A percentile compares a stretch with the other conserved stretches of the same genome.
Evolutionary conservation across 2,329 filamentous ascomycete species (phyloP).

Genomic region (Ascomycota sp.): DNA sequence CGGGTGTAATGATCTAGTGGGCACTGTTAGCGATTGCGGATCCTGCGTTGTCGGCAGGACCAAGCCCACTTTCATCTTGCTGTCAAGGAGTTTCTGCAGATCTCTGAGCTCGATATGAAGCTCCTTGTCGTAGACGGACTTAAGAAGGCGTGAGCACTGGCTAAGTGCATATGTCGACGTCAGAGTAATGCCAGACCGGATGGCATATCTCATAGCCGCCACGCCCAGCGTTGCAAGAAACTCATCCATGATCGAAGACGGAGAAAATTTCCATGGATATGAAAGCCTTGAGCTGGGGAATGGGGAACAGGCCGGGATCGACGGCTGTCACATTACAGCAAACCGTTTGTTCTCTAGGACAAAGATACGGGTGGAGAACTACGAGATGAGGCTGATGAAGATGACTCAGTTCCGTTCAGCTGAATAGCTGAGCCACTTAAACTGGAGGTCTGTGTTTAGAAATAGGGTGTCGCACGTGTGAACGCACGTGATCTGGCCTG

Average conservation of each 20-base stretch:
- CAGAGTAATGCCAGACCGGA: conserved; percentile 64
- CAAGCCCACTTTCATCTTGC: conserved; percentile 55
- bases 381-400: too few species aligned
- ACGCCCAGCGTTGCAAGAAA: conserved; percentile 29
- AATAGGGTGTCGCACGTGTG: too few species aligned
- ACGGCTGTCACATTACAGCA: background rate
- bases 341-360: background rate
- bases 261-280: background rate
- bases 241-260: conserved; percentile 41
- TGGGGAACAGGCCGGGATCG: background rate
- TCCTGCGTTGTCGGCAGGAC: conserved; percentile 4
- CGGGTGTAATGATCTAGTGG: conserved; percentile 57
- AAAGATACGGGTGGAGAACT: too few species aligned
- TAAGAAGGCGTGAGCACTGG: conserved; percentile 58
- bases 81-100: conserved; percentile 53
- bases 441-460: too few species aligned
- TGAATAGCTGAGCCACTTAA: too few species aligned
- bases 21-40: background rate
- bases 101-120: conserved; percentile 43
- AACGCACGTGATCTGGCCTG: too few species aligned
- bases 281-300: background rate
- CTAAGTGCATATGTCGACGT: conserved; percentile 69
- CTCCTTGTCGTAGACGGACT: conserved; percentile 49
- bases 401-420: too few species aligned
- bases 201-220: conserved; percentile 81